Evolutionary conservation across 2,329 filamentous ascomycete genomes (phyloP), one percentile per base, ranked within the genome.

Genomic region (Aspergillus hiratsukae): DNA sequence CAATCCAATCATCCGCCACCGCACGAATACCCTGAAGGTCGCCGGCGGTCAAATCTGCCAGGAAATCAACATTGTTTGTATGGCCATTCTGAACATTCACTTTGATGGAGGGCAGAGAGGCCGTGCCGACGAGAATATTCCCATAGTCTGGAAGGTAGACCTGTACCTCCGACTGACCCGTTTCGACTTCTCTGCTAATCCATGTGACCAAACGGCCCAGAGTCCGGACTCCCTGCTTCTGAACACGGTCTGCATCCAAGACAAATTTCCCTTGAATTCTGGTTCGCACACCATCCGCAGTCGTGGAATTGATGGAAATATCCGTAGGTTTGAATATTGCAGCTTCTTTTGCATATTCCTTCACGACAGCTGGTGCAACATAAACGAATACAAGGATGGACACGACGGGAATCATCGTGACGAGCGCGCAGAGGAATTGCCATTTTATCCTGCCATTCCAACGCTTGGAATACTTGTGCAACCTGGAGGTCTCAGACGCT

Each of bases 1-100:
- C 86, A 58, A 99, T 77, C 87, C 91, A 97, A 72, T 96, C 89
- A 70, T 94, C 91, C 49, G 90, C 91, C 60, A 97, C 83, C 57
- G 82, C 83, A 58, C 90, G 87, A 64, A 97, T 85, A 5, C 87
- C 87, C 54, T 91, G 85, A 14, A 90, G 78, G 66, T 91, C 84
- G 29, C 91, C 92, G 27, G 91, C 88, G 40, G 82, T 78, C 41
- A 97, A 75, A 59, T 94, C 86, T 45, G 88, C 83, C 54, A 94
- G 75, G 64, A 97, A 87, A 66, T 97, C 89, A 56, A 97, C 78
- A 55, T 83, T 78, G 2, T 90, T 97, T 17, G 80, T 84, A 65
- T 90, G 84, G 10, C 90, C 89, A 68, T 96, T 89, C 49, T 88
- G 81, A 51, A 97, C 83, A 67, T 86, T 85, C 58, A 97, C 80